Percentiles rank a stretch among this genome's conserved stretches.
Conservation (phyloP, 768 basidiomycete species). For the Trametes gibbosa region DNA sequence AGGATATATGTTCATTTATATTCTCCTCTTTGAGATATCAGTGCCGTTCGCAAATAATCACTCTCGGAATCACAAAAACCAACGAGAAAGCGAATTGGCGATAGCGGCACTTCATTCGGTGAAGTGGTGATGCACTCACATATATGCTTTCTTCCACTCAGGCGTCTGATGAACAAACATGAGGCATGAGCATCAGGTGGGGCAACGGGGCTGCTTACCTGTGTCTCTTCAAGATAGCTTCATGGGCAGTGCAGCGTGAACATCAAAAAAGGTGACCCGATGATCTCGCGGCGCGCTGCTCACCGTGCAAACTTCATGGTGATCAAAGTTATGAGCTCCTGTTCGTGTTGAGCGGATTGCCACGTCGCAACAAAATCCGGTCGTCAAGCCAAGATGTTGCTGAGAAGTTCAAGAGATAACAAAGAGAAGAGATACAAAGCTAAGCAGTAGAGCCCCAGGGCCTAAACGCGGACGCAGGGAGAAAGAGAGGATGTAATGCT, state of each 20-base stretch:
- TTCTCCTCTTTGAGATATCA: neutral
- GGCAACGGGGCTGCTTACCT: neutral
- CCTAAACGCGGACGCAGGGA: neutral
- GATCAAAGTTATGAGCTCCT: neutral
- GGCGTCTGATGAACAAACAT: slow-evolving; percentile 7
- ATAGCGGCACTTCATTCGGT: neutral
- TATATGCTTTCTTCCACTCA: slow-evolving; percentile 34
- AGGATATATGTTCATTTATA: neutral
- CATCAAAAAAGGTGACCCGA: neutral
- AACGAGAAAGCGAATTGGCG: neutral
- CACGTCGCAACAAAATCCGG: neutral
- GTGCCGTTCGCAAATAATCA: too few relatives aligned
- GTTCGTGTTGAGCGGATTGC: neutral
- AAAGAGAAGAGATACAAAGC: neutral
- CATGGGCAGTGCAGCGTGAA: neutral
- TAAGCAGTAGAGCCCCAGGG: neutral
- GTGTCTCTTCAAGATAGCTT: slow-evolving; percentile 18
- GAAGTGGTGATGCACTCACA: slow-evolving; percentile 36
- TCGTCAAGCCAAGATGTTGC: neutral
- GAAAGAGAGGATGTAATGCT: neutral
- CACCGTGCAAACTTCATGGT: slow-evolving; percentile 19
- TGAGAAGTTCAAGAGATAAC: neutral
- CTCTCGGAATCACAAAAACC: neutral
- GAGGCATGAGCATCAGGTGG: neutral
- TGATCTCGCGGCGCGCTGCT: neutral